phyloP scores from a whole-genome alignment of 1,284 basidiomycete genomes.

The Vanrija pseudolonga region DNA sequence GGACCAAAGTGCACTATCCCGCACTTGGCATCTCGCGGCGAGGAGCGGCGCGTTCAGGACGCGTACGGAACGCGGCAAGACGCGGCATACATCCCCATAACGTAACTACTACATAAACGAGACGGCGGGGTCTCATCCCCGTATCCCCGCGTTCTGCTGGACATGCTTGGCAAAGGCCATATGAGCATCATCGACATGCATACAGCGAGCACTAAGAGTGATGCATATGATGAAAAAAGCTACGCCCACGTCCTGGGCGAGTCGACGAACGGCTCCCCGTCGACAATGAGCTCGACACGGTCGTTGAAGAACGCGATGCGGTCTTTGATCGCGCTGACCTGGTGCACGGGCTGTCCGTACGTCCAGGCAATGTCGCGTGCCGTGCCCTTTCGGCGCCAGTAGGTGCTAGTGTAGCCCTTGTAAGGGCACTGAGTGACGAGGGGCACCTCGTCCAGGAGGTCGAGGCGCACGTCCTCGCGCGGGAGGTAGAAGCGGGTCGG shows the following conservation, averaged over 20 bases:
- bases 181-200: too few species aligned
- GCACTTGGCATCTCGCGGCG: too few species aligned
- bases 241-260: background rate
- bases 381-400: conserved; percentile 4
- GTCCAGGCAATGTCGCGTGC: conserved; percentile 3
- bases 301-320: conserved; percentile 8
- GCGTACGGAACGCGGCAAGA: too few species aligned
- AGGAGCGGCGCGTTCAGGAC: too few species aligned
- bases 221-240: too few species aligned
- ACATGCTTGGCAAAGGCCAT: too few species aligned
- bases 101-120: too few species aligned
- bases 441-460: background rate
- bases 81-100: too few species aligned
- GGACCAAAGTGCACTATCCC: too few species aligned
- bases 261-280: conserved; percentile 1
- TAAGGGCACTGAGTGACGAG: conserved; percentile 7
- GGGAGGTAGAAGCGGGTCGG: conserved; percentile 12
- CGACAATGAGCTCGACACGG: conserved; percentile 2
- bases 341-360: background rate
- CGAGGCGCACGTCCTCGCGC: background rate
- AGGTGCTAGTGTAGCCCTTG: conserved; percentile 7
- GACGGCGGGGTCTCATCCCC: too few species aligned
- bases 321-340: conserved; percentile 1
- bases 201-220: conserved; percentile 10
- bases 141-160: too few species aligned